phyloP scores from a whole-genome alignment of 2,329 filamentous ascomycete genomes.

The Colletotrichum gloeosporioides region DNA sequence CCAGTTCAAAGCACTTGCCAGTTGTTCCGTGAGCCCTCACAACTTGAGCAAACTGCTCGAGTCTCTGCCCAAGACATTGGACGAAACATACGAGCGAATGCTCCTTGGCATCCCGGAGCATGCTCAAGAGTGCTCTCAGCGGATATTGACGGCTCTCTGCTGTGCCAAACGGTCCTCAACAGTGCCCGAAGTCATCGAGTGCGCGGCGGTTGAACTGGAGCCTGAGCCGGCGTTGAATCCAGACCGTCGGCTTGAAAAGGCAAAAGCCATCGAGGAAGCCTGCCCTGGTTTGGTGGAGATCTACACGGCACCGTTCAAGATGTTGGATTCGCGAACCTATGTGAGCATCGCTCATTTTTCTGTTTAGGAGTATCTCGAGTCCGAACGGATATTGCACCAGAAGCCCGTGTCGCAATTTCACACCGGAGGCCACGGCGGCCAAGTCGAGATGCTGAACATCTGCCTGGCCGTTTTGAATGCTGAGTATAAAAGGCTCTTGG shows the following conservation, averaged over 20 bases:
- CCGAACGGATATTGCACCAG: background rate
- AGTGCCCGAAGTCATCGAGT: background rate
- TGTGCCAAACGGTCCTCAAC: background rate
- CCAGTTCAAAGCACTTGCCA: slow-evolving; percentile 22
- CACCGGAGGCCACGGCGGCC: background rate
- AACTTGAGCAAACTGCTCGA: slow-evolving; percentile 27
- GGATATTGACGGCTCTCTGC: background rate
- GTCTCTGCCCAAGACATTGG: slow-evolving; percentile 27
- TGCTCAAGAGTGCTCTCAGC: background rate
- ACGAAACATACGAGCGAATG: slow-evolving; percentile 30
- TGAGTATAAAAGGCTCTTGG: background rate
- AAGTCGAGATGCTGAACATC: background rate
- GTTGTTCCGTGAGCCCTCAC: slow-evolving; percentile 17
- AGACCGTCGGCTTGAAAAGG: background rate
- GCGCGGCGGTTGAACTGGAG: background rate
- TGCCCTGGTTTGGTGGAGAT: background rate
- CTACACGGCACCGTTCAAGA: background rate
- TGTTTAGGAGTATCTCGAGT: background rate
- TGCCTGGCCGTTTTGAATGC: background rate
- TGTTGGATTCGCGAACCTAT: background rate
- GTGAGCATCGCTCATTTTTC: background rate
- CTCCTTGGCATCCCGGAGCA: background rate
- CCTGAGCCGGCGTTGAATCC: background rate
- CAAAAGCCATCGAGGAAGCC: background rate
- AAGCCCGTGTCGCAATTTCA: background rate